Evolutionary conservation across 1,284 basidiomycete species (phyloP).

Genomic region (Rhizoctonia solani): DNA sequence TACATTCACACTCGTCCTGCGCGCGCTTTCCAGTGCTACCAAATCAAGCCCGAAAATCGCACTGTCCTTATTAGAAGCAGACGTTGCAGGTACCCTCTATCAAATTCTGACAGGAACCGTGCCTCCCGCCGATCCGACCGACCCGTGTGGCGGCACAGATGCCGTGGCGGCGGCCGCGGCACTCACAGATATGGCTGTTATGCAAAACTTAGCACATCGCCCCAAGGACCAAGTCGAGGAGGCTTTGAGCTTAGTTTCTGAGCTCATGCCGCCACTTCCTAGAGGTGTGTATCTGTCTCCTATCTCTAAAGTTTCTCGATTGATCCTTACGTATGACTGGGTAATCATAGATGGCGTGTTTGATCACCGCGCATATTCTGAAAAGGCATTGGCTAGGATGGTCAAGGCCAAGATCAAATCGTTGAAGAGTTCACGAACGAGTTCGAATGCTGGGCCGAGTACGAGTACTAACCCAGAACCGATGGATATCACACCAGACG

Average conservation of each 20-base stretch:
- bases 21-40: conserved; percentile 82
- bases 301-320: background rate
- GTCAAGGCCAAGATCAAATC: conserved; percentile 77
- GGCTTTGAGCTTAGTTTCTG: conserved; percentile 81
- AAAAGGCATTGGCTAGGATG: conserved; percentile 76
- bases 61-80: conserved; percentile 82
- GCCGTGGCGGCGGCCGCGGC: conserved; percentile 64
- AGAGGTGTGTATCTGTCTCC: conserved; percentile 61
- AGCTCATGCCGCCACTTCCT: conserved; percentile 87
- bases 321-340: background rate
- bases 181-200: conserved; percentile 92
- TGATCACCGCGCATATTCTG: conserved; percentile 86
- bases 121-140: conserved; percentile 60
- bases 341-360: conserved; percentile 83
- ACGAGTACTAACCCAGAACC: conserved; percentile 6
- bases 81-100: conserved; percentile 87
- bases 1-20: conserved; percentile 87
- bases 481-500: conserved; percentile 13
- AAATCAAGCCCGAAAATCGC: conserved; percentile 86
- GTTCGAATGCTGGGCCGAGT: conserved; percentile 4
- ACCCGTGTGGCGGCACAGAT: conserved; percentile 56
- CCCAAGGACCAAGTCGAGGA: conserved; percentile 98
- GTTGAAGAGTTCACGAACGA: conserved; percentile 53
- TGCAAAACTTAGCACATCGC: conserved; percentile 94
- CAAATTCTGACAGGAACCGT: conserved; percentile 91